These are phyloP conservation scores for Penicillium concentricum DNA, from an alignment of 2,329 filamentous ascomycete genomes.

Conservation along the genomic window DNA sequence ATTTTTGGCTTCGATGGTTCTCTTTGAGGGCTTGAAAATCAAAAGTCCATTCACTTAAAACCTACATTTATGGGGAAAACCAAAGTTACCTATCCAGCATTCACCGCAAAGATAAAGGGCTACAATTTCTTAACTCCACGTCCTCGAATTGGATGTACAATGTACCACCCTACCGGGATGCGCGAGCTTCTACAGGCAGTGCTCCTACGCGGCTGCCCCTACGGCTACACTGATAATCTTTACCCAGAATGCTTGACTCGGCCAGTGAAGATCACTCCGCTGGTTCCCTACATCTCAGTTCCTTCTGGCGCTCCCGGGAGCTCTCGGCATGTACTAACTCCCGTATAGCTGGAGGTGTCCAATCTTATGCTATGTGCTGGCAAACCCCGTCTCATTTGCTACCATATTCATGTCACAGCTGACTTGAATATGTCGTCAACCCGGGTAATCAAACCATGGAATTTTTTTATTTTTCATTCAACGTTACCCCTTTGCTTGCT, in stretches of 20 bases:
- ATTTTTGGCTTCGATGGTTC: not conserved
- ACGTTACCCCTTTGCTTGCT: not conserved
- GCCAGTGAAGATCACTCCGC: slow-evolving; percentile 12
- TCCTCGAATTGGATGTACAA: not conserved
- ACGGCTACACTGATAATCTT: not conserved
- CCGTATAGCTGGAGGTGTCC: not conserved
- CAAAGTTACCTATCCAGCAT: not conserved
- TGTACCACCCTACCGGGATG: not conserved
- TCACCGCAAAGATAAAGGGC: not conserved
- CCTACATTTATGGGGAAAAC: not conserved
- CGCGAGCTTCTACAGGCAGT: not conserved
- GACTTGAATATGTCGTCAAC: not conserved
- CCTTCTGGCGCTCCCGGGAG: not conserved
- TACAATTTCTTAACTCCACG: not conserved
- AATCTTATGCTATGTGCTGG: not conserved
- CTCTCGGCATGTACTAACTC: not conserved
- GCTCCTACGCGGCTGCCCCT: not conserved
- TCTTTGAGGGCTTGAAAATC: not conserved
- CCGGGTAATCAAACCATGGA: not conserved
- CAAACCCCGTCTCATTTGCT: not conserved
- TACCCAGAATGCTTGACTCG: slow-evolving; percentile 7
- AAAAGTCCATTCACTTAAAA: not conserved
- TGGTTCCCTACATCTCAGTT: not conserved
- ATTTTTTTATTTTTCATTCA: not conserved
- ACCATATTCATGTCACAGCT: not conserved